Evolutionary conservation across 169 alveolate genomes (phyloP).

Genomic region (Cryptosporidium sp.): DNA sequence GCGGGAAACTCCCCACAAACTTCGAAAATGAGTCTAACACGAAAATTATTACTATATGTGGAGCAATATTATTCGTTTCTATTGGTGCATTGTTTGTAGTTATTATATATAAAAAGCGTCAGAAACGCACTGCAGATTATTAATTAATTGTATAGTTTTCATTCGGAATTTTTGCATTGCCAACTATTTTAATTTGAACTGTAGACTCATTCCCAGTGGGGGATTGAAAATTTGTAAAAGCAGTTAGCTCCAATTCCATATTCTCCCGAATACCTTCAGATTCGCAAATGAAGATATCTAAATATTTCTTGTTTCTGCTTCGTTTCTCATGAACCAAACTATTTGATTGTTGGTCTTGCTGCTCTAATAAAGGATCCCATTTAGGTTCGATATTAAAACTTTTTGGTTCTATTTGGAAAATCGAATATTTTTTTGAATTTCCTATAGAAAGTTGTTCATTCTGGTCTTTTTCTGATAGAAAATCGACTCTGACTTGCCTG

Average conservation of each 20-base stretch:
- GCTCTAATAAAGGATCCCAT: conserved; percentile 70
- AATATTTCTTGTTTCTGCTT: conserved; percentile 14
- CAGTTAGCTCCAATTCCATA: conserved; percentile 17
- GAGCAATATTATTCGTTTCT: conserved; percentile 22
- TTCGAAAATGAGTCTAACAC: neutral
- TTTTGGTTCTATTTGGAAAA: conserved; percentile 43
- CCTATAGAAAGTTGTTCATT: neutral
- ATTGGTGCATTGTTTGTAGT: conserved; percentile 28
- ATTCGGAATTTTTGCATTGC: neutral
- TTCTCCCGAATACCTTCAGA: neutral
- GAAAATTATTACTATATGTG: conserved; percentile 9
- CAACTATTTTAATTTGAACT: neutral
- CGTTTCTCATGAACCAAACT: conserved; percentile 5
- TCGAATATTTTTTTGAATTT: neutral
- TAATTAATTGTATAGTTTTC: neutral
- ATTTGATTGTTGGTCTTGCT: conserved; percentile 32
- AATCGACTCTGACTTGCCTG: conserved; percentile 21
- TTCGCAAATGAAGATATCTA: neutral
- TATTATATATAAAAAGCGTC: conserved; percentile 42
- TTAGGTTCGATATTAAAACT: conserved; percentile 25
- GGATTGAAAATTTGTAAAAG: conserved; percentile 42
- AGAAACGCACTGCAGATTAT: neutral
- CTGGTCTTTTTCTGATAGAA: conserved; percentile 4
- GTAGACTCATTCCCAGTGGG: conserved; percentile 63
- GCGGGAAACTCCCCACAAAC: neutral